Percentiles rank a stretch among this genome's conserved stretches.
These are phyloP conservation scores for Oryza nivara DNA, from an alignment of 176 grass and related monocot species.

Conservation along the genomic window DNA sequence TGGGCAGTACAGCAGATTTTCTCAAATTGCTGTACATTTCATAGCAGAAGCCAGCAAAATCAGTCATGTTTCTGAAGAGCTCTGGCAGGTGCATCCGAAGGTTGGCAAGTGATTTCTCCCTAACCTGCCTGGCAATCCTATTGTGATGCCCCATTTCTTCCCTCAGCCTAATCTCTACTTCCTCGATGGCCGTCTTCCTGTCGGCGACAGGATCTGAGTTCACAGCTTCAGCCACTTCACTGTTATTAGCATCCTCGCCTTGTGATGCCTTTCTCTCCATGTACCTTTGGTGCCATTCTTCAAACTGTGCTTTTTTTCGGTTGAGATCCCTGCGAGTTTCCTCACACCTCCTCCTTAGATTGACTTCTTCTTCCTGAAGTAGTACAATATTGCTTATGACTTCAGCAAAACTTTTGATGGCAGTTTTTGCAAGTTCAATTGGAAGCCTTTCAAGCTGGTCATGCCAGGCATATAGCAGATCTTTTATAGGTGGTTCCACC, in stretches of 20 bases:
- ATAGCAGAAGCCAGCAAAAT: constrained; percentile 54
- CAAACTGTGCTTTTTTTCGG: constrained; percentile 63
- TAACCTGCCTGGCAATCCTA: constrained; percentile 72
- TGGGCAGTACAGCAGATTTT: constrained; percentile 25
- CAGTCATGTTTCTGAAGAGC: constrained; percentile 71
- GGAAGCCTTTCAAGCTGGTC: constrained; percentile 82
- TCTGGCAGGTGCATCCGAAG: constrained; percentile 81
- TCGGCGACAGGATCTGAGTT: constrained; percentile 58
- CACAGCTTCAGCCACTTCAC: constrained; percentile 43
- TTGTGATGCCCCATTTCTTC: constrained; percentile 59
- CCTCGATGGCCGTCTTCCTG: constrained; percentile 55
- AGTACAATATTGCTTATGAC: constrained; percentile 60
- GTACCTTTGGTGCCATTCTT: constrained; percentile 71
- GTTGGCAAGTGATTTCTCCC: constrained; percentile 84
- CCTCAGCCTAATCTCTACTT: constrained; percentile 58
- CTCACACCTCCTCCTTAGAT: constrained; percentile 66
- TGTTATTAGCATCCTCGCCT: constrained; percentile 58
- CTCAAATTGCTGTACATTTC: constrained; percentile 69
- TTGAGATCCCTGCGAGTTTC: constrained; percentile 56
- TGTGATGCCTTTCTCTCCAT: constrained; percentile 51
- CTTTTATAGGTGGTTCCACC: constrained; percentile 66
- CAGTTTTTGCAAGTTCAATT: constrained; percentile 66
- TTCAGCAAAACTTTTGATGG: constrained; percentile 77
- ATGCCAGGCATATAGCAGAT: constrained; percentile 80
- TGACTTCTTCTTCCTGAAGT: constrained; percentile 74